Evolutionary conservation across 192 early-diverging fungal genomes (phyloP), one percentile per base, ranked within the genome.

Genomic region (Backusella tuberculispora): DNA sequence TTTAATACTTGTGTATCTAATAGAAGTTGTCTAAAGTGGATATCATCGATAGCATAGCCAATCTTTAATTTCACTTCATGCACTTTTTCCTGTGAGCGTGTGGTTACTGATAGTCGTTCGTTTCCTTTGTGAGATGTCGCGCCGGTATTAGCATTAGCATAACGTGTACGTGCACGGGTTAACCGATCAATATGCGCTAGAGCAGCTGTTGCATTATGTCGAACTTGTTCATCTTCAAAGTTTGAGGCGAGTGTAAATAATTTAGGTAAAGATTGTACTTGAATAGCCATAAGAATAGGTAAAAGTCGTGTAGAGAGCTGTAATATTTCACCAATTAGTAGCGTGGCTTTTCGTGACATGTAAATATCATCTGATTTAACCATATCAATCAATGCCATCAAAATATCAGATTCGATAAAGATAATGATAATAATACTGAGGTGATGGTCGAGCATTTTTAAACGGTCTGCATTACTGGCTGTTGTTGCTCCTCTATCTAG

Each of bases 201-300:
- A 3, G 93, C 94, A 5, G 84, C 82, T 0, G 91, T 95, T 5
- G 94, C 92, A 72, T 83, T 82, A 75, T 96, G 94, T 1, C 95
- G 88, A 6, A 88, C 80, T 12, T 76, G 74, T 77, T 94, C 92
- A 75, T 95, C 90, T 1, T 88, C 83, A 83, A 96, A 95, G 69
- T 90, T 85, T 9, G 91, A 86, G 1, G 95, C 95, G 5, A 93
- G 80, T 26, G 83, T 73, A 71, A 96, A 95, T 14, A 96, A 83
- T 17, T 83, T 84, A 0, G 95, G 89, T 45, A 96, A 74, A 1
- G 92, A 86, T 85, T 95, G 88, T 17, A 92, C 84, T 29, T 78
- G 76, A 8, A 74, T 85, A 1, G 74, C 83, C 72, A 89, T 86
- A 6, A 77, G 67, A 6, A 84, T 74, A 0, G 95, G 94, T 50